Evolutionary conservation across 1,284 basidiomycete genomes (phyloP), one percentile per base, ranked within the genome.

Genomic region (Pseudozyma pruni): DNA sequence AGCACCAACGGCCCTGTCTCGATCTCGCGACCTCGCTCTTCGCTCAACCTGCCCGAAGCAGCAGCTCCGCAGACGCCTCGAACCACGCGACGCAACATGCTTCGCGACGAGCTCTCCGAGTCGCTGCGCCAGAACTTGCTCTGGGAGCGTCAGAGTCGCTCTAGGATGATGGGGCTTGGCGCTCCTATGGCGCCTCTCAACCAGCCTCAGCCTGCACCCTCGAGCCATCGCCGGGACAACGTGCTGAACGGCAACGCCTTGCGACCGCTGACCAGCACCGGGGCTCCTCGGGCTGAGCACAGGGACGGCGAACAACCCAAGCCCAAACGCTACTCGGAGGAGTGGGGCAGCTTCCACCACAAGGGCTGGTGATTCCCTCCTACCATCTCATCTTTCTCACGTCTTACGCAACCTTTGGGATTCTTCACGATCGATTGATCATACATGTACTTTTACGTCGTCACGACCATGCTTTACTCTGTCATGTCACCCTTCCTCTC

Each of bases 51-150:
- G 38, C 70, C 70, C 22, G 70, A 72, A 31, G 51, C 52, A 14
- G 86, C 88, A 0, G 85, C 87, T 25, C 90, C 92, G 0, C 90
- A 90, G 72, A 91, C 92, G 1, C 93, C 93, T 1, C 87, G 90
- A 27, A 92, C 93, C 33, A 93, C 91, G 16, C 87, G 92, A 5
- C 86, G 90, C 44, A 87, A 88, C 75, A 94, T 94, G 91, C 85
- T 94, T 46, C 86, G 88, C 56, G 90, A 89, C 20, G 93, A 95
- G 83, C 85, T 95, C 78, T 90, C 90, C 42, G 93, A 94, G 84
- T 90, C 89, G 63, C 83, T 95, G 60, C 86, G 93, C 19, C 85
- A 90, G 45, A 91, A 94, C 75, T 79, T 95, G 70, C 83, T 94
- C 6, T 93, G 92, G 92, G 91, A 93, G 79, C 87, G 92, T 10